phyloP scores from a whole-genome alignment of 1,284 basidiomycete genomes.

The Pholiota adiposa region DNA sequence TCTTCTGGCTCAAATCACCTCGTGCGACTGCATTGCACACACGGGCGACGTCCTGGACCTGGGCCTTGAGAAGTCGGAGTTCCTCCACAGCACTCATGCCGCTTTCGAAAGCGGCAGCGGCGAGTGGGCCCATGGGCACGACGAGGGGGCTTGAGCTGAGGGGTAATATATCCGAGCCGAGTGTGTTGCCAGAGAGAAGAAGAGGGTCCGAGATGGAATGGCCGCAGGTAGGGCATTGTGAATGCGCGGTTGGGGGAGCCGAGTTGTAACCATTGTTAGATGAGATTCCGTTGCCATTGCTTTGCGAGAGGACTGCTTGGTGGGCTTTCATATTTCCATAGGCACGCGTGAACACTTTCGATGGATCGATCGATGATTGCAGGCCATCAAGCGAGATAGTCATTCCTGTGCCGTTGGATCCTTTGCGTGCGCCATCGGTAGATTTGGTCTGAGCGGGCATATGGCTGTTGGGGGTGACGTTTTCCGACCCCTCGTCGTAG shows the following conservation, averaged over 20 bases:
- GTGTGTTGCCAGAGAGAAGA: conserved; percentile 20
- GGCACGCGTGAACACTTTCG: conserved; percentile 26
- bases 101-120: conserved; percentile 62
- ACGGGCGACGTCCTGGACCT: conserved; percentile 84
- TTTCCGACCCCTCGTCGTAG: conserved; percentile 12
- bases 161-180: conserved; percentile 14
- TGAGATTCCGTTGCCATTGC: conserved; percentile 3
- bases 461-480: conserved; percentile 7
- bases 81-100: conserved; percentile 79
- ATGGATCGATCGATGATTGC: conserved; percentile 27
- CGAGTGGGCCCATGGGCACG: conserved; percentile 58
- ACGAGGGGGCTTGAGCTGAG: conserved; percentile 45
- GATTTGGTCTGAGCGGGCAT: background rate
- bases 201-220: conserved; percentile 31
- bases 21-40: conserved; percentile 97
- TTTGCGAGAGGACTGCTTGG: conserved; percentile 5
- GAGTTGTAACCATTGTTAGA: conserved; percentile 26
- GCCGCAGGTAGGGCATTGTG: conserved; percentile 37
- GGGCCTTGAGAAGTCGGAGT: conserved; percentile 81
- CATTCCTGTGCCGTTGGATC: conserved; percentile 27
- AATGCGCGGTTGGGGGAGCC: conserved; percentile 30
- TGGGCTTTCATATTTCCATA: conserved; percentile 21
- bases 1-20: conserved; percentile 95
- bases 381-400: conserved; percentile 35
- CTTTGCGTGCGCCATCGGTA: conserved; percentile 3